A percentile compares a stretch with the other conserved stretches of the same genome.
Conservation (phyloP, 2,329 filamentous ascomycete species). For the Dothistroma septosporum region DNA sequence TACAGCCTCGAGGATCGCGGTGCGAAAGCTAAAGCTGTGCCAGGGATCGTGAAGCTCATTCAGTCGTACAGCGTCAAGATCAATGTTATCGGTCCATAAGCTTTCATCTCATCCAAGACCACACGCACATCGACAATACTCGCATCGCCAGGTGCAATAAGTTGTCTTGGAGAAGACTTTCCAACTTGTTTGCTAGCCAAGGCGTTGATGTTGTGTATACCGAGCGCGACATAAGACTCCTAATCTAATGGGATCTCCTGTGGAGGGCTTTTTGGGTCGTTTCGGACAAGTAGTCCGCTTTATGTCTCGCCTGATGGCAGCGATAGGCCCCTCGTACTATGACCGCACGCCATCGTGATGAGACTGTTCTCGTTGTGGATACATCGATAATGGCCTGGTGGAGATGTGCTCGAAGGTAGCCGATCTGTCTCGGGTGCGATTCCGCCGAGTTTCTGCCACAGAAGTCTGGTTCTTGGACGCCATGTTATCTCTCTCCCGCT, state of each 20-base stretch:
- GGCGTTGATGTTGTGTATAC: constrained; percentile 58
- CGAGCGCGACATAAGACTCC: constrained; percentile 64
- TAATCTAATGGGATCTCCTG: too few species aligned
- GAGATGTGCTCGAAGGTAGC: neutral
- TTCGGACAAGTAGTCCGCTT: too few species aligned
- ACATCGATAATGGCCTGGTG: neutral
- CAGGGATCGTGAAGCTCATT: too few species aligned
- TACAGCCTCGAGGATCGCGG: too few species aligned
- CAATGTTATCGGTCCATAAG: constrained; percentile 47
- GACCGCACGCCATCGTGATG: too few species aligned
- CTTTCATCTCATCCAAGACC: constrained; percentile 47
- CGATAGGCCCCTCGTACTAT: too few species aligned
- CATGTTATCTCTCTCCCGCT: neutral
- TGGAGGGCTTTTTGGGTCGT: too few species aligned
- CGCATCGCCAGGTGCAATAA: constrained; percentile 4
- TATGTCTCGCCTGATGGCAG: constrained; percentile 30
- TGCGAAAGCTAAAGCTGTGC: too few species aligned
- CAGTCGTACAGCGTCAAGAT: constrained; percentile 34
- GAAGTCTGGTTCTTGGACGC: neutral
- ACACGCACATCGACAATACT: constrained; percentile 15
- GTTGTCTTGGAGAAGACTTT: constrained; percentile 42
- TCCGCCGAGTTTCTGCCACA: neutral
- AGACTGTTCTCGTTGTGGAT: too few species aligned
- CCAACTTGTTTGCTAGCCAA: constrained; percentile 47
- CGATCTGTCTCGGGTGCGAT: neutral